Conservation (phyloP, 208 protist genomes). For the Trypanosoma platydactyli region DNA sequence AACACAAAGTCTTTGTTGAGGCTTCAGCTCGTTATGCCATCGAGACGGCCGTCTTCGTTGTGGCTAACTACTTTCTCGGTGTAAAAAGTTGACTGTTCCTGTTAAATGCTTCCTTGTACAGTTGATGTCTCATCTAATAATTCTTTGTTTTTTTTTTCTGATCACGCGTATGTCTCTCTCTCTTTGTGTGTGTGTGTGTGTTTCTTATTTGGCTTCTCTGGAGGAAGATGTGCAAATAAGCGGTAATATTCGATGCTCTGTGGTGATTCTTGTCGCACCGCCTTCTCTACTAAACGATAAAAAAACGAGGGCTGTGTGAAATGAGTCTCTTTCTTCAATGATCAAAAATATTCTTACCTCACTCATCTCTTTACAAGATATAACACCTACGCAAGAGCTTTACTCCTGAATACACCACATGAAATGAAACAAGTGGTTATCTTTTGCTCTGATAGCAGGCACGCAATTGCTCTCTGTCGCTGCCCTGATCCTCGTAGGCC, state of each 20-base stretch:
- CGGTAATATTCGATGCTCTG: too few species aligned
- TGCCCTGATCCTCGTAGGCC: not conserved
- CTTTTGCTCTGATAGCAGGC: not conserved
- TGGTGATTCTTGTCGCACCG: too few species aligned
- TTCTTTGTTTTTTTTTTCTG: not conserved
- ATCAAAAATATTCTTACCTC: too few species aligned
- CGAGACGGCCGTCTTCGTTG: constrained; percentile 45
- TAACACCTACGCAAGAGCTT: too few species aligned
- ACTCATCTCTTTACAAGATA: too few species aligned
- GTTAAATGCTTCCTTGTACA: not conserved
- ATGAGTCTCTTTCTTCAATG: too few species aligned
- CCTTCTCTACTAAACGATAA: too few species aligned
- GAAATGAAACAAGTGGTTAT: not conserved
- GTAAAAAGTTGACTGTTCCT: constrained; percentile 8
- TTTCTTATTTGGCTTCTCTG: too few species aligned
- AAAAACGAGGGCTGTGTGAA: too few species aligned
- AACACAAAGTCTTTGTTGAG: constrained; percentile 40
- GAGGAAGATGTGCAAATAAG: too few species aligned
- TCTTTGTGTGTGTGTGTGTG: constrained; percentile 1
- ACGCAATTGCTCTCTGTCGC: not conserved
- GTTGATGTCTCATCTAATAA: not conserved
- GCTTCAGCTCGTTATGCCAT: constrained; percentile 56
- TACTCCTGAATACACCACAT: not conserved
- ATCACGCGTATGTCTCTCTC: not conserved
- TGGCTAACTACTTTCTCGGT: constrained; percentile 68